phyloP scores from a whole-genome alignment of 345 rosid genomes.

The Linum usitatissimum region DNA sequence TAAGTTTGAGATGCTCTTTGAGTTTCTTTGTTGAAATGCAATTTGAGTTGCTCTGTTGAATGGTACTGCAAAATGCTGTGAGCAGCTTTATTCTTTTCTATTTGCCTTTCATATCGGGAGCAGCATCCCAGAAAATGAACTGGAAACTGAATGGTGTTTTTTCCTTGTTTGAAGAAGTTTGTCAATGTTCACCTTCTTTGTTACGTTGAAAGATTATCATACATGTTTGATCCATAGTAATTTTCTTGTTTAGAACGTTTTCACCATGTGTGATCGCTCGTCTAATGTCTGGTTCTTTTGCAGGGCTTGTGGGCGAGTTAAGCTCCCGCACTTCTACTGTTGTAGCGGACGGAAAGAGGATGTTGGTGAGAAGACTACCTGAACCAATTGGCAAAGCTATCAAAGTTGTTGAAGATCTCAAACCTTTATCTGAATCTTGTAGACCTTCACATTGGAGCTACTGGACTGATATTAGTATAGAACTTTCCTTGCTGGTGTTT shows the following conservation, averaged over 20 bases:
- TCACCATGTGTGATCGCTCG: background rate
- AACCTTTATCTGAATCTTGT: background rate
- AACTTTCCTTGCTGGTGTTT: background rate
- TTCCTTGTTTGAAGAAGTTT: background rate
- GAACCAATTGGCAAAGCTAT: background rate
- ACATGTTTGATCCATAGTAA: too few species aligned
- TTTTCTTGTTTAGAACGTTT: too few species aligned
- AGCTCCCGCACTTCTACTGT: constrained; percentile 88
- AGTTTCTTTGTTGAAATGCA: too few species aligned
- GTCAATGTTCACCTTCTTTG: background rate
- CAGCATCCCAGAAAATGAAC: background rate
- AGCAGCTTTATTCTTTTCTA: background rate
- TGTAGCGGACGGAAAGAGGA: constrained; percentile 72
- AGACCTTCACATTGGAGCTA: background rate
- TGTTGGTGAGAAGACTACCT: constrained; percentile 11
- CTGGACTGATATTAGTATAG: background rate
- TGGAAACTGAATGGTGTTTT: too few species aligned
- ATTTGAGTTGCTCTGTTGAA: background rate
- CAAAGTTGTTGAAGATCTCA: background rate
- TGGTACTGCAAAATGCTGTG: background rate
- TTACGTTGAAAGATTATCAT: too few species aligned
- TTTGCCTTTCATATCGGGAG: background rate
- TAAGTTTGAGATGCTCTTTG: background rate
- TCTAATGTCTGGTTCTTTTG: background rate
- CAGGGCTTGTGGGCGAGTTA: constrained; percentile 83